phyloP scores from a whole-genome alignment of 2,329 filamentous ascomycete species.

The Calonectria honghensis region DNA sequence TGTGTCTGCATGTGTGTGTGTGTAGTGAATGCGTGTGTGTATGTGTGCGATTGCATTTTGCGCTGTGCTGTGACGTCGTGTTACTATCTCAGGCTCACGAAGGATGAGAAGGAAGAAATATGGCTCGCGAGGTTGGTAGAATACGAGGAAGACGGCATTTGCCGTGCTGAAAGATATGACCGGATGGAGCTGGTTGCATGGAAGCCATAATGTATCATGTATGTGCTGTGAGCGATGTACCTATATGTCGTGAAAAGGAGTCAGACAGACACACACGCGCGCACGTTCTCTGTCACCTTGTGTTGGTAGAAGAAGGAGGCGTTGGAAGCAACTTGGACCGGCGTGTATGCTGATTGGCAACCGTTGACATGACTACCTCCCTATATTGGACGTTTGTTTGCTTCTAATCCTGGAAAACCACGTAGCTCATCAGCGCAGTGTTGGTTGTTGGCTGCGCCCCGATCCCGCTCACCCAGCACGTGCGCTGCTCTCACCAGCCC shows the following conservation, averaged over 20 bases:
- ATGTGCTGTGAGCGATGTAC: neutral
- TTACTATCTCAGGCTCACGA: constrained; percentile 15
- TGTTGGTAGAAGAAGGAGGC: constrained; percentile 13
- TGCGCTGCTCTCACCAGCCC: constrained; percentile 1
- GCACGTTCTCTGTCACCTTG: neutral
- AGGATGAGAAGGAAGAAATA: constrained; percentile 24
- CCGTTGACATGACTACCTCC: neutral
- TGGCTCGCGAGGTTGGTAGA: neutral
- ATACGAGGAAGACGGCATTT: constrained; percentile 1
- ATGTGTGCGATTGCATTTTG: neutral
- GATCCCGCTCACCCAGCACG: constrained; percentile 9
- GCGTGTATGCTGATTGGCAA: neutral
- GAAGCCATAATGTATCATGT: constrained; percentile 8
- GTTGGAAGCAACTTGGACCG: neutral
- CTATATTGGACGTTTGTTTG: constrained; percentile 20
- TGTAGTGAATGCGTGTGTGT: neutral
- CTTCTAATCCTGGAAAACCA: constrained; percentile 16
- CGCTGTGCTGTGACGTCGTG: constrained; percentile 7
- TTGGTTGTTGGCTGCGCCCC: constrained; percentile 30
- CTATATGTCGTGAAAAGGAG: neutral
- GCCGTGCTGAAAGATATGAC: constrained; percentile 6
- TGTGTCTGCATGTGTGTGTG: neutral
- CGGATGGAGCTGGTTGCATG: constrained; percentile 17
- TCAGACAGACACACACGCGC: constrained; percentile 1
- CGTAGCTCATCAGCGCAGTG: constrained; percentile 9